A percentile compares a stretch with the other conserved stretches of the same genome.
phyloP scores from a whole-genome alignment of 2,329 filamentous ascomycete genomes.

The Zymoseptoria crescenta region DNA sequence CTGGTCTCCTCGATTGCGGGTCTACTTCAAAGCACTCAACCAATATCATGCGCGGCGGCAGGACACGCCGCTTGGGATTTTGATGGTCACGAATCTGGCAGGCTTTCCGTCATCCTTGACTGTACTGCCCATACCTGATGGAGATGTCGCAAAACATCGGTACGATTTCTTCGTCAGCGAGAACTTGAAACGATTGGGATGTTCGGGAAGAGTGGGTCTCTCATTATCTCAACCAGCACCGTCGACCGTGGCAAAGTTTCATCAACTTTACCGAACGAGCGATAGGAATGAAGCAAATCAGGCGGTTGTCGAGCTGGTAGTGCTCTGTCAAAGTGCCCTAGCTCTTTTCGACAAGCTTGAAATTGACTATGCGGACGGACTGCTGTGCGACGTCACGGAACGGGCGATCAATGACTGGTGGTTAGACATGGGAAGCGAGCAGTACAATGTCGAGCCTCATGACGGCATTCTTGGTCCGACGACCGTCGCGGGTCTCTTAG shows the following conservation, averaged over 20 bases:
- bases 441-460: constrained; percentile 85
- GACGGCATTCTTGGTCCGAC: constrained; percentile 90
- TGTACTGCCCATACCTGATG: constrained; percentile 82
- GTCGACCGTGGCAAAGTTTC: constrained; percentile 83
- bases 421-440: constrained; percentile 84
- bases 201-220: constrained; percentile 80
- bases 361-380: constrained; percentile 81
- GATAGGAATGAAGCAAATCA: constrained; percentile 71
- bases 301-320: constrained; percentile 80
- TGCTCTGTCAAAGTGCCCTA: constrained; percentile 81
- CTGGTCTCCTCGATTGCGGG: constrained; percentile 70
- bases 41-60: constrained; percentile 78
- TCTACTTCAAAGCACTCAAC: constrained; percentile 80
- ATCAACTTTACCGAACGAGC: constrained; percentile 80
- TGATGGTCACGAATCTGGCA: constrained; percentile 92
- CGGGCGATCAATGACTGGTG: constrained; percentile 90
- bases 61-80: constrained; percentile 70
- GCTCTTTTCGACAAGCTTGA: constrained; percentile 81
- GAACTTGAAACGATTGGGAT: constrained; percentile 83
- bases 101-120: constrained; percentile 86
- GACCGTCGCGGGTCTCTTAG: constrained; percentile 79
- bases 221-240: constrained; percentile 69
- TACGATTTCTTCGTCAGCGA: constrained; percentile 90
- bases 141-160: constrained; percentile 71
- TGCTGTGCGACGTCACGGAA: constrained; percentile 90